Base-by-base conservation (phyloP, 1,284 basidiomycete genomes). In the Afroboletus lepidellus region DNA sequence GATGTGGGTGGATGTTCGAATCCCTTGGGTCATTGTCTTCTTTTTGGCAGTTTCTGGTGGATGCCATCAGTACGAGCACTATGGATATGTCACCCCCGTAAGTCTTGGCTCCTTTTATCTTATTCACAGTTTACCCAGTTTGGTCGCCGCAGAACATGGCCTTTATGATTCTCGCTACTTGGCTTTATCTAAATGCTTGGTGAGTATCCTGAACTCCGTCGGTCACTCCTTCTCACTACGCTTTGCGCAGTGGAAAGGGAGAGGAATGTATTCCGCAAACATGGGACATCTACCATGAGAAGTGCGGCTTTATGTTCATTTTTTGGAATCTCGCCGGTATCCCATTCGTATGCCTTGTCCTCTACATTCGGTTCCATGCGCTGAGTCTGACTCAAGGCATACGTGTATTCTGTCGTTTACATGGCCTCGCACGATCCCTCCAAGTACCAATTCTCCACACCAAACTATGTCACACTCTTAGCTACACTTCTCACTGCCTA, bases 261-360 rank as follows among this genome's bases (percentile, higher is more conserved):
- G 92, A 95, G 66, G 94, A 99, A 68, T 96, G 94, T 72, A 99
- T 99, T 59, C 97, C 97, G n/a, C 95, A 98, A 70, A 99, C 96
- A 11, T 98, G 96, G 96, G 94, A 98, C 67, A 97, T 98, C 92
- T 95, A 87, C 75, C 91, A 95, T 65, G 94, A 98, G 69, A 98
- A 98, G 80, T 92, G 89, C 83, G 93, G 93, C 39, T 95, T 93
- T 77, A 87, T 96, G 81, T 86, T 95, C 60, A 95, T 94, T 69
- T 96, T 96, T 77, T 96, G 93, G 92, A 99, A 99, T 74, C 90
- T 98, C 70, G 93, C 96, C 23, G 97, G 96, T 38, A 87, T 90
- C 21, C 87, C 87, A 45, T 91, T 90, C 69, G 89, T 90, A 67
- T 63, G 88, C 73, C 6, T 45, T 16, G 20, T 21, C 27, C 24